Percentiles rank a stretch among this genome's conserved stretches.
These are phyloP conservation scores for Hemisphaericaspora xylanilytica DNA, from an alignment of 1,139 yeast species.

Conservation along the genomic window DNA sequence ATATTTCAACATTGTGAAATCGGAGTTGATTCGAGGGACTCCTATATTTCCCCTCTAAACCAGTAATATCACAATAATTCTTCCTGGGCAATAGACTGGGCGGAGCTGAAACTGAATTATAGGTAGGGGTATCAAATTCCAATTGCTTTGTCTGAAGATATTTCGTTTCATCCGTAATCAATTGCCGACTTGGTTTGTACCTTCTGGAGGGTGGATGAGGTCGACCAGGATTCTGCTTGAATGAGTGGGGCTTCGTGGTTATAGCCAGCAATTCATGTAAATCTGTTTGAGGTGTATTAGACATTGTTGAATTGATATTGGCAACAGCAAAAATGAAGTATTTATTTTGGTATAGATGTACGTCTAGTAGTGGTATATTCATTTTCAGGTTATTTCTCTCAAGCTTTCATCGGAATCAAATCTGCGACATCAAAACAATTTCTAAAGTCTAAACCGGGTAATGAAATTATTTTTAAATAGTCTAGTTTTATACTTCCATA, in stretches of 20 bases:
- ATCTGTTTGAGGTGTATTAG: conserved; percentile 16
- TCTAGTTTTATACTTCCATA: no score
- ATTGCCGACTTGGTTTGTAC: conserved; percentile 74
- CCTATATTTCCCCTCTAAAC: conserved; percentile 74
- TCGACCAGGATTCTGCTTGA: conserved; percentile 54
- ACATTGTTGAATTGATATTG: conserved; percentile 2
- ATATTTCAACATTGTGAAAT: conserved; percentile 82
- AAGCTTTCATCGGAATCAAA: no score
- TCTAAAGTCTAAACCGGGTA: no score
- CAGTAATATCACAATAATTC: conserved; percentile 93
- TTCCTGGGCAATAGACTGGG: conserved; percentile 81
- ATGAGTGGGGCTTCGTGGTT: conserved; percentile 45
- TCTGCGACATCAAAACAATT: no score
- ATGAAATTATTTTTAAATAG: no score
- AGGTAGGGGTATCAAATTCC: conserved; percentile 53
- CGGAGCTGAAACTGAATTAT: conserved; percentile 72
- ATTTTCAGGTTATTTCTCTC: no score
- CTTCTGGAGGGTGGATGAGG: conserved; percentile 51
- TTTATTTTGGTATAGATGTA: no score
- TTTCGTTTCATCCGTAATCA: conserved; percentile 73
- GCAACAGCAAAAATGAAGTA: no score
- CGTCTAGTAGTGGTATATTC: no score
- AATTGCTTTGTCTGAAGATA: conserved; percentile 47
- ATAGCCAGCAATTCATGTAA: conserved; percentile 39
- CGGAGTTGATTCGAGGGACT: conserved; percentile 76